A percentile compares a stretch with the other conserved stretches of the same genome.
Evolutionary conservation across 441 rosid species (phyloP).

Genomic region (Biscutella laevigata): DNA sequence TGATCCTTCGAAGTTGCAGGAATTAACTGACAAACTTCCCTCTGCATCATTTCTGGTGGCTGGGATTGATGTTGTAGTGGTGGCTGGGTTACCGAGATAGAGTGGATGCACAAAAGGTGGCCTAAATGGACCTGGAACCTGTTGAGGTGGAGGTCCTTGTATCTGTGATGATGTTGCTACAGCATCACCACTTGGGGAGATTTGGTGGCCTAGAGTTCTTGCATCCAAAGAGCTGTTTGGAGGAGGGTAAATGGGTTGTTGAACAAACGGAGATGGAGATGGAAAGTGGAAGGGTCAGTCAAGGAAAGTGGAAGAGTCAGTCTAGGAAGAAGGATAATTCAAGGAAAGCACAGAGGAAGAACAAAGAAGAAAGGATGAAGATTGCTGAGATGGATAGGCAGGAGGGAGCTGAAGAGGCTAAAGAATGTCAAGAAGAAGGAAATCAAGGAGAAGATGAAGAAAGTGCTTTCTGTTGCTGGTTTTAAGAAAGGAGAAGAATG

Average conservation of each 20-base stretch:
- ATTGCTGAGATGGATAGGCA: conserved; percentile 56
- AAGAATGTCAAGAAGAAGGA: conserved; percentile 89
- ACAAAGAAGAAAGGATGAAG: conserved; percentile 60
- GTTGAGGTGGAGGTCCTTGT: conserved; percentile 22
- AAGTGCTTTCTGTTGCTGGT: conserved; percentile 58
- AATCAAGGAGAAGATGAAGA: conserved; percentile 63
- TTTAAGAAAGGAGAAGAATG: conserved; percentile 38
- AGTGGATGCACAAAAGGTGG: conserved; percentile 74
- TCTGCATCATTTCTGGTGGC: conserved; percentile 56
- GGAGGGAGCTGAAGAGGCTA: conserved; percentile 74
- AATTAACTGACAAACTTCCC: conserved; percentile 79
- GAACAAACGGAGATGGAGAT: conserved; percentile 61
- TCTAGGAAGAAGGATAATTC: conserved; percentile 70
- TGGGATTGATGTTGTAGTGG: conserved; percentile 41
- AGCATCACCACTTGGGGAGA: conserved; percentile 47
- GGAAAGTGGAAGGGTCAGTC: too few species aligned
- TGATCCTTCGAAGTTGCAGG: conserved; percentile 57
- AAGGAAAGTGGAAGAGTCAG: conserved; percentile 64
- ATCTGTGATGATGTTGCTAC: conserved; percentile 32
- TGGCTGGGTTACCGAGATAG: conserved; percentile 48
- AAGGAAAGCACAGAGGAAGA: conserved; percentile 63
- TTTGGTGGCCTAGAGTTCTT: conserved; percentile 42
- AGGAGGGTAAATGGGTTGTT: conserved; percentile 56
- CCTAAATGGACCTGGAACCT: conserved; percentile 53
- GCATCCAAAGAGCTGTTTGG: conserved; percentile 75